phyloP scores from a whole-genome alignment of 805 yeast genomes.

The Candida piceae region DNA sequence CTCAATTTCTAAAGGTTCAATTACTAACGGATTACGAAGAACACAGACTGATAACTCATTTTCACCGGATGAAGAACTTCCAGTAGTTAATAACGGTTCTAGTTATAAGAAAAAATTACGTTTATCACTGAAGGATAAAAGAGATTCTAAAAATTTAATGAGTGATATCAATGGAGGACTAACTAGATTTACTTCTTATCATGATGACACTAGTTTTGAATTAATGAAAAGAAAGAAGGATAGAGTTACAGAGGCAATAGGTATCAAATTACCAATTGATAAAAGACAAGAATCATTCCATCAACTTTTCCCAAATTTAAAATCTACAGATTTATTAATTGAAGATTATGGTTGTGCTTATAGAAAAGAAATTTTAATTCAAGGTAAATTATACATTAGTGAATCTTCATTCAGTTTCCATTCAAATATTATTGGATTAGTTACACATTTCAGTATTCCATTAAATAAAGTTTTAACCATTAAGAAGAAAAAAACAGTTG shows the following conservation, averaged over 20 bases:
- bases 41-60: not conserved
- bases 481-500: slow-evolving; percentile 58
- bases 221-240: slow-evolving; percentile 7
- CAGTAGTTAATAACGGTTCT: no score
- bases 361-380: slow-evolving; percentile 58
- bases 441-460: slow-evolving; percentile 53
- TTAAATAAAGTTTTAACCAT: slow-evolving; percentile 58
- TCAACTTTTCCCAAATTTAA: slow-evolving; percentile 48
- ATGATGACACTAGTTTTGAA: slow-evolving; percentile 3
- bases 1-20: slow-evolving; percentile 6
- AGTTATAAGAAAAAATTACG: slow-evolving; percentile 13
- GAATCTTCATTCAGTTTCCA: slow-evolving; percentile 55
- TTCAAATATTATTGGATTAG: slow-evolving; percentile 64
- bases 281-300: slow-evolving; percentile 60
- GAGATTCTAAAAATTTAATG: slow-evolving; percentile 3
- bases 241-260: slow-evolving; percentile 15
- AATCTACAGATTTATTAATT: slow-evolving; percentile 46
- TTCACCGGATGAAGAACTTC: not conserved
- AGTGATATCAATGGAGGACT: slow-evolving; percentile 7
- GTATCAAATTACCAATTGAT: slow-evolving; percentile 35
- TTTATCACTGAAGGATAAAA: slow-evolving; percentile 8
- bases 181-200: slow-evolving; percentile 7
- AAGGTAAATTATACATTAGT: slow-evolving; percentile 59
- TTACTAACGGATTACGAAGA: slow-evolving; percentile 3
- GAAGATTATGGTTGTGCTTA: slow-evolving; percentile 63